Conservation (phyloP, 2,329 filamentous ascomycete species). For the Epichloe brachyelytri region DNA sequence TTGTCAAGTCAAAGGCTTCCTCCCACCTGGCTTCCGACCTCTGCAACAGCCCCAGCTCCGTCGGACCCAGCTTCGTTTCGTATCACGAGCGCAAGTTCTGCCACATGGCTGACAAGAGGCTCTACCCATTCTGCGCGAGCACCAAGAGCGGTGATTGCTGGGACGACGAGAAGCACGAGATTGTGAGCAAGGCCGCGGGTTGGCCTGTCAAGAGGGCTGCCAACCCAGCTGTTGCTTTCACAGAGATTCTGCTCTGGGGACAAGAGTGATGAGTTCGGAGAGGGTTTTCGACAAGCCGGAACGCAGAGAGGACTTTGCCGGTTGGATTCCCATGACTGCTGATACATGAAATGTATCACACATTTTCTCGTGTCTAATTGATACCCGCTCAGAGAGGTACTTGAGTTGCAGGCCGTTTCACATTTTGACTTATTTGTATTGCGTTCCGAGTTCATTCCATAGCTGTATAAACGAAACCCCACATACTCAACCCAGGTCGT, state of each 20-base stretch:
- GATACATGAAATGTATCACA: too few relatives aligned
- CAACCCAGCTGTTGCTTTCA: background rate
- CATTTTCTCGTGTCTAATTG: background rate
- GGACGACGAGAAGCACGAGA: slow-evolving; percentile 6
- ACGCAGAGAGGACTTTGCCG: background rate
- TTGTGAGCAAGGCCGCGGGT: background rate
- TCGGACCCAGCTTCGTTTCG: slow-evolving; percentile 8
- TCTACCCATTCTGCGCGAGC: slow-evolving; percentile 8
- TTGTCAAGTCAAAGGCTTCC: background rate
- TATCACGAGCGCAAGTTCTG: slow-evolving; percentile 10
- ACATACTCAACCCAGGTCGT: too few relatives aligned
- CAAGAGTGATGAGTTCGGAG: background rate
- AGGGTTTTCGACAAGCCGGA: background rate
- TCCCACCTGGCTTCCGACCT: slow-evolving; percentile 5
- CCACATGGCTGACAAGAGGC: slow-evolving; percentile 9
- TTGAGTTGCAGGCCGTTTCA: background rate
- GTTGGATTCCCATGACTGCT: background rate
- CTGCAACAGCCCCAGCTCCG: slow-evolving; percentile 4
- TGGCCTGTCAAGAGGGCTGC: background rate
- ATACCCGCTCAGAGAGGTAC: background rate
- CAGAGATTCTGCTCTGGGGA: background rate
- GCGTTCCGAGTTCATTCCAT: too few relatives aligned
- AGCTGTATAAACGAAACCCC: too few relatives aligned
- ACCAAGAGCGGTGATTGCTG: slow-evolving; percentile 7
- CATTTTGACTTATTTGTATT: too few relatives aligned